Base-by-base conservation (phyloP, 1,284 basidiomycete species). In the Irpex sp. region DNA sequence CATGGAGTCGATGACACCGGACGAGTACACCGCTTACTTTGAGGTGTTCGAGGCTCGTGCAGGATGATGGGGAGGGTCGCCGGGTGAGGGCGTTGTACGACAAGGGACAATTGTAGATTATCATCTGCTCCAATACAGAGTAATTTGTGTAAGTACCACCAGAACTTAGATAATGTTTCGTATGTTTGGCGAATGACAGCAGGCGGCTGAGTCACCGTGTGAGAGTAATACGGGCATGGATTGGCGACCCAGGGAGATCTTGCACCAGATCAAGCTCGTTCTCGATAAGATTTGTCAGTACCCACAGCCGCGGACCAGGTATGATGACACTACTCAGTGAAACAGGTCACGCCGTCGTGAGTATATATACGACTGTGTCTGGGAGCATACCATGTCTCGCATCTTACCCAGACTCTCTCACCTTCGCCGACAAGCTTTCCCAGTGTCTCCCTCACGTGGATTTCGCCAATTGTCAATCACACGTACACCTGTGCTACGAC, bases 1-100 rank as follows among this genome's bases (percentile, higher is more conserved):
- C 69, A 89, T 93, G 68, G 91, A 92, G 59, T 72, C 87, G 70
- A 93, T 93, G 91, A 91, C 90, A 8, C 86, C 90, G 6, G 92
- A 93, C 60, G 91, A 93, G 74, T 93, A 93, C 71, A 86, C 85
- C n/a, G 82, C 85, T 31, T 93, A 85, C 77, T 92, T 88, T 71
- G 85, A 90, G 68, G 78, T 91, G 57, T 66, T 74, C 63, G 65
- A 66, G 7, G 63, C 69, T 9, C 49, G 19, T 8, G 15, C 49
- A 44, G 40, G 40, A 44, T 44, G 40, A n/a, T 51, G 49, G 4
- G 49, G 49, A 51, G 11, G 17, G n/a, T 47, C 11, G 15, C 15
- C 3, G 49, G 49, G 49, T 26, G 26, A 26, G 15, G 7, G 49
- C 19, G 49, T 44, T 44, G 40, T 44, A 44, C 8, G 49, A 51